Conservation (phyloP, 2,329 filamentous ascomycete species). For the Trichophyton simii region DNA sequence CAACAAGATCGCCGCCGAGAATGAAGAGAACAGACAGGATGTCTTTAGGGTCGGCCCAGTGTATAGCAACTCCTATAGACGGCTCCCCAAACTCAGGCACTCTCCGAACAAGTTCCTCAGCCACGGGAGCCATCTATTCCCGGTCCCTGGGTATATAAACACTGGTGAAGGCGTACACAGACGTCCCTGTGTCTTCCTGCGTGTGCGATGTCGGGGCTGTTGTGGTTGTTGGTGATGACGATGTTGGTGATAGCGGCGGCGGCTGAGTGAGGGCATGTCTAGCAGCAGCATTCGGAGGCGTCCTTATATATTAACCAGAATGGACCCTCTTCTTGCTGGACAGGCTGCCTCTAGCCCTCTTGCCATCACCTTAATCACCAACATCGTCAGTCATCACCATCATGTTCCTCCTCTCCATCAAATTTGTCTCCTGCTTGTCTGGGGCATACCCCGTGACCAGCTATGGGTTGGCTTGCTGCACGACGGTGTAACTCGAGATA, state of each 20-base stretch:
- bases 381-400: background rate
- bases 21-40: constrained; percentile 4
- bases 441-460: background rate
- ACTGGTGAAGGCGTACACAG: background rate
- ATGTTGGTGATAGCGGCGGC: background rate
- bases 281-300: background rate
- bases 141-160: background rate
- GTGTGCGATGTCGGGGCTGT: too few species aligned
- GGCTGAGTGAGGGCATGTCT: background rate
- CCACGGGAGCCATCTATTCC: background rate
- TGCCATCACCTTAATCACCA: too few species aligned
- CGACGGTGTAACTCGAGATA: background rate
- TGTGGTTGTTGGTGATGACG: background rate
- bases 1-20: constrained; percentile 21
- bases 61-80: background rate
- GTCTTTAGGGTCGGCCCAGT: background rate
- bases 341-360: background rate
- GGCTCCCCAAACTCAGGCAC: background rate
- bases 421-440: background rate
- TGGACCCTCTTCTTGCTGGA: background rate
- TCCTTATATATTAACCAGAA: background rate
- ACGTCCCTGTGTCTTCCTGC: background rate
- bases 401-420: background rate
- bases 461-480: background rate
- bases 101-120: background rate